Evolutionary conservation across 768 basidiomycete genomes (phyloP).

Genomic region (Termitomyces heimii): DNA sequence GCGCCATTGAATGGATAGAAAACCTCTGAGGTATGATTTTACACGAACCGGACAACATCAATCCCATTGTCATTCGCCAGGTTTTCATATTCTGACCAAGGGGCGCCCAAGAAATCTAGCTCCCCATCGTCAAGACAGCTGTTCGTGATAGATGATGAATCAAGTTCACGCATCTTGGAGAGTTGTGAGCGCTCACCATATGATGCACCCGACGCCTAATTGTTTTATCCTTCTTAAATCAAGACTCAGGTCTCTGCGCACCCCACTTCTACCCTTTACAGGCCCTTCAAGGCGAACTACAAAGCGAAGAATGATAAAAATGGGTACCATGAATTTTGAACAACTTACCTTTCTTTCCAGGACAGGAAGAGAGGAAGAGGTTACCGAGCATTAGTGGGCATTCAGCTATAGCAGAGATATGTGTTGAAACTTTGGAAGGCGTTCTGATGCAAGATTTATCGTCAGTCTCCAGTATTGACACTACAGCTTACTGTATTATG

Average conservation of each 20-base stretch:
- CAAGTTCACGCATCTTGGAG: neutral
- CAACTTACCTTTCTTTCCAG: constrained; percentile 80
- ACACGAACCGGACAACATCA: constrained; percentile 66
- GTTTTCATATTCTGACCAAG: constrained; percentile 72
- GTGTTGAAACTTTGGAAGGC: neutral
- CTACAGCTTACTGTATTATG: constrained; percentile 1
- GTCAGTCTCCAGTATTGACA: neutral
- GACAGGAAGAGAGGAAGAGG: constrained; percentile 83
- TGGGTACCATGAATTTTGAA: neutral
- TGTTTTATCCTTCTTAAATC: constrained; percentile 75
- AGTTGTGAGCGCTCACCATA: constrained; percentile 51
- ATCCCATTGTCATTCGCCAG: constrained; percentile 60
- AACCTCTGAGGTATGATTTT: constrained; percentile 1
- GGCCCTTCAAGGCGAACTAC: constrained; percentile 70
- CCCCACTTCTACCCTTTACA: constrained; percentile 70
- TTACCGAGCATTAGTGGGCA: constrained; percentile 60
- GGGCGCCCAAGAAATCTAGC: constrained; percentile 77
- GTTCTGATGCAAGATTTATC: neutral
- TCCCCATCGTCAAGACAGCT: constrained; percentile 87
- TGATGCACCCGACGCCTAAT: constrained; percentile 71
- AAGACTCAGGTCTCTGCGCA: constrained; percentile 74
- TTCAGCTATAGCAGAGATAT: neutral
- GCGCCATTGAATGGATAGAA: neutral
- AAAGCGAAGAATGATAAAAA: neutral
- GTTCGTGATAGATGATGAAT: neutral